Conservation (phyloP, 306 rosid genomes). For the Ammopiptanthus mongolicus region DNA sequence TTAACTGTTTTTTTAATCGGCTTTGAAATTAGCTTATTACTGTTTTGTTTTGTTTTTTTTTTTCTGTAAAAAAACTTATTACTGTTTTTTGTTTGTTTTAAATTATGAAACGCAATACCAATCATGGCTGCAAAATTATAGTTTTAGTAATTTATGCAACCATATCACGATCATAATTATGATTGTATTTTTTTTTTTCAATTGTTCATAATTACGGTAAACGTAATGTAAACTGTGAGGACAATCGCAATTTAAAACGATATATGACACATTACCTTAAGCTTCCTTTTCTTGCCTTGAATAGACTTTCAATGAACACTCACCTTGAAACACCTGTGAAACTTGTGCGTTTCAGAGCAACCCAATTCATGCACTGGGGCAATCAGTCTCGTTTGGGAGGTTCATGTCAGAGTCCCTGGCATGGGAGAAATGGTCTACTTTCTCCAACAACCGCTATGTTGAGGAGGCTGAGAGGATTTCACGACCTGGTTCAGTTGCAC, state of each 20-base stretch:
- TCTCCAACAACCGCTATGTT: constrained; percentile 83
- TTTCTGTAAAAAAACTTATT: too few relatives aligned
- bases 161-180: too few relatives aligned
- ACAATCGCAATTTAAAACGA: too few relatives aligned
- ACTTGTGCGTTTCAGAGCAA: constrained; percentile 55
- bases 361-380: constrained; percentile 75
- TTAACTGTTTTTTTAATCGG: neutral
- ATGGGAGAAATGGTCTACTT: constrained; percentile 92
- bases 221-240: too few relatives aligned
- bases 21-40: neutral
- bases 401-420: constrained; percentile 69
- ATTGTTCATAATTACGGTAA: too few relatives aligned
- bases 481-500: constrained; percentile 88
- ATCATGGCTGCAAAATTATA: too few relatives aligned
- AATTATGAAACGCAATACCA: too few relatives aligned
- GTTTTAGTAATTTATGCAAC: too few relatives aligned
- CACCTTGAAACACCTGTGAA: constrained; percentile 31
- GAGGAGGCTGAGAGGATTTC: constrained; percentile 91
- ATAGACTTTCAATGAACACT: constrained; percentile 4
- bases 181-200: too few relatives aligned
- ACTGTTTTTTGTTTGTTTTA: neutral
- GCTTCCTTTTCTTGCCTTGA: neutral
- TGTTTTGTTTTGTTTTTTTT: neutral
- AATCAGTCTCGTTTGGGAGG: constrained; percentile 89
- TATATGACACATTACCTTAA: neutral